Base-by-base conservation (phyloP, 2,329 filamentous ascomycete genomes). In the Plenodomus biglobosus region DNA sequence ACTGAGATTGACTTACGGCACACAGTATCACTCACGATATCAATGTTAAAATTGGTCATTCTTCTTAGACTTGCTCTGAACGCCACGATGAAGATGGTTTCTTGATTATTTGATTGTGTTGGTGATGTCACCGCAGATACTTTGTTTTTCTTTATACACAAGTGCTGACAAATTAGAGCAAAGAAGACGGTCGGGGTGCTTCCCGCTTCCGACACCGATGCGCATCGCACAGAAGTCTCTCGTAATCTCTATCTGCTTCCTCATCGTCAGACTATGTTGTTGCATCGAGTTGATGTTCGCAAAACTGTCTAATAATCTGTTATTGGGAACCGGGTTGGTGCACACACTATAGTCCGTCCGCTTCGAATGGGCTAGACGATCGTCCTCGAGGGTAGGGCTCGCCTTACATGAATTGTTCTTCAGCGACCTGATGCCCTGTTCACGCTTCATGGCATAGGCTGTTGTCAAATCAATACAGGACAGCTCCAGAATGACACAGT, bases 1-100 rank as follows among this genome's bases (percentile, higher is more conserved):
- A 21, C 39, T 10, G 8, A 8, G 16, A 34, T 30, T 22, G 24
- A 61, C 76, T 63, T 77, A 82, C 58, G 89, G 87, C 90, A 95
- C 59, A 94, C 82, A 2, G 84, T 88, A 74, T 95, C 91, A n/a
- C 83, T 89, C 49, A 91, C 84, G 39, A 71, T 82, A 50, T 86
- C 83, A 72, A 95, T 87, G 53, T 84, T 82, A 76, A 92, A 88
- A 62, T 84, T 83, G 17, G 70, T 72, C 70, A 73, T 73, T 46
- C 42, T 70, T 56, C 55, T 58, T 24, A 70, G 16, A 44, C 52
- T 69, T 44, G 53, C 38, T 64, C 45, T 63, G 56, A 71, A 64
- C 50, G 69, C 69, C 69, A 71, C 59, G 51, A 46, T 69, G 67
- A 58, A 58, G 39, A 35, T 52, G 6, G 32, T 42, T 17, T 27